Base-by-base conservation (phyloP, 352 stramenopile genomes). In the Pythium insidiosum region DNA sequence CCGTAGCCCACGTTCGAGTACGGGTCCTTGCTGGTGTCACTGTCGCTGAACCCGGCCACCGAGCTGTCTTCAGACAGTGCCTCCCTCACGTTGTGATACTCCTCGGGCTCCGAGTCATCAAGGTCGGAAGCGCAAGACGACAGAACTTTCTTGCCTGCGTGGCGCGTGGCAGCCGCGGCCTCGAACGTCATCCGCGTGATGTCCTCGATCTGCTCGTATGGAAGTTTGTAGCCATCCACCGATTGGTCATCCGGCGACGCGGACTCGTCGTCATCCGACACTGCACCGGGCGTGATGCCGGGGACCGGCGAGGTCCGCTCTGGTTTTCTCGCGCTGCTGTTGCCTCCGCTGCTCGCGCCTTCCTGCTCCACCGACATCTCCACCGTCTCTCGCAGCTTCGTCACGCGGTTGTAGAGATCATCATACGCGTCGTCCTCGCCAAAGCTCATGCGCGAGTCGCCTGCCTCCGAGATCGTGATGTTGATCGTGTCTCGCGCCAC, bases 401-500 rank as follows among this genome's bases (percentile, higher is more conserved):
- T 63, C 26, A 80, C 68, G 23, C 77, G 65, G 33, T 63, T 63
- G 56, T 72, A 78, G 38, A 82, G 61, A 16, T 82, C 68, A 19
- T 68, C 73, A 36, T 66, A 78, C 11, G 56, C 46, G 12, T 77
- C 64, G 9, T 71, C 58, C 26, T 70, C 57, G 3, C 50, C 43
- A 48, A 58, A 43, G 59, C 56, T 53, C 28, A 58, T 22, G 55
- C 58, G 20, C 40, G 50, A 45, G 36, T 81, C 59, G 38, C 78
- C 75, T 0, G 63, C 68, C 24, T 84, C 71, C 0, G 74, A 78
- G 42, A 84, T 75, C 0, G 70, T 70, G 9, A 81, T 47, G 37
- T 84, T 80, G 31, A 87, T 87, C 0, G 74, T 87, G 15, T 84
- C 71, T 10, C 71, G 68, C 18, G 80, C 67, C 18, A 78, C 60